A percentile compares a stretch with the other conserved stretches of the same genome.
These are phyloP conservation scores for Desmodesmus armatus DNA, from an alignment of 139 green algal genomes.

Conservation along the genomic window DNA sequence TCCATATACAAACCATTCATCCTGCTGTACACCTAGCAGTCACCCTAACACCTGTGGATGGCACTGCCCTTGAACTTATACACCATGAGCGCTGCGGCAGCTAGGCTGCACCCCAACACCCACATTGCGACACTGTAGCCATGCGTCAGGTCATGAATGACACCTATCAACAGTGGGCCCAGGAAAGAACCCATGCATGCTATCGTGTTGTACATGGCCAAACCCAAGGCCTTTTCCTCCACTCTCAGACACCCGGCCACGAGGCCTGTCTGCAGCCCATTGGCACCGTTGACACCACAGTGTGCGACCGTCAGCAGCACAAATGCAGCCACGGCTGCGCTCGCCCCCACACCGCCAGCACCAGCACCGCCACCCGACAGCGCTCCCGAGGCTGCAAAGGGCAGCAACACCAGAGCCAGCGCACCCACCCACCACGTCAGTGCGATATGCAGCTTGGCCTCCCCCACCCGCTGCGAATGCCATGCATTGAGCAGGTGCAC, in stretches of 20 bases:
- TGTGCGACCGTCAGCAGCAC: constrained; percentile 18
- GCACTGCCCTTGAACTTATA: constrained; percentile 1
- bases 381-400: background rate
- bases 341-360: background rate
- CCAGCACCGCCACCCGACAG: background rate
- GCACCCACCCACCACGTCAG: background rate
- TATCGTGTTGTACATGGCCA: constrained; percentile 37
- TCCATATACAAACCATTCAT: no score
- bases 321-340: constrained; percentile 18
- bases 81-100: constrained; percentile 31
- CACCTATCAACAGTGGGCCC: constrained; percentile 9
- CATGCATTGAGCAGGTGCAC: constrained; percentile 31
- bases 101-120: constrained; percentile 9
- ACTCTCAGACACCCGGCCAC: background rate
- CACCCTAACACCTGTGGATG: no score
- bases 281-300: constrained; percentile 4
- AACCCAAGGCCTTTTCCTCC: constrained; percentile 11
- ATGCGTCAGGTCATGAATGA: constrained; percentile 5
- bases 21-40: no score
- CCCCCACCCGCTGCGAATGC: background rate
- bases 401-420: constrained; percentile 35
- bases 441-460: constrained; percentile 14
- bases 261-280: constrained; percentile 26
- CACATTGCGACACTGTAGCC: constrained; percentile 12
- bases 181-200: background rate